These are phyloP conservation scores for Ogataea thermomethanolica DNA, from an alignment of 805 yeast species.

Conservation along the genomic window DNA sequence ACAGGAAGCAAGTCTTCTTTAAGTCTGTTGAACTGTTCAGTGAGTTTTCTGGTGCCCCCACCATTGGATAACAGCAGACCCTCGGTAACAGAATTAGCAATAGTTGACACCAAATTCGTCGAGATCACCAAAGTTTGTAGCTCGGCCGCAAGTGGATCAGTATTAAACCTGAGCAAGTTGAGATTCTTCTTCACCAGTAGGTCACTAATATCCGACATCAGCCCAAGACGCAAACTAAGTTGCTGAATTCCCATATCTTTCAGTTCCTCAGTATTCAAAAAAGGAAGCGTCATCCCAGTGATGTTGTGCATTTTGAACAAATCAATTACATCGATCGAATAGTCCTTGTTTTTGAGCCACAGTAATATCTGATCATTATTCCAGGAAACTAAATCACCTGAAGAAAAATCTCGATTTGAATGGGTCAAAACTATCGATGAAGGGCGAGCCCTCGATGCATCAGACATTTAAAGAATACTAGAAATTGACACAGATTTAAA, in stretches of 20 bases:
- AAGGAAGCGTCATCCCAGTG: slow-evolving; percentile 69
- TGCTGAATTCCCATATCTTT: slow-evolving; percentile 63
- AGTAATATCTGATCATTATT: slow-evolving; percentile 30
- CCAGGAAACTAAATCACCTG: slow-evolving; percentile 28
- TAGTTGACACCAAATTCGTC: slow-evolving; percentile 20
- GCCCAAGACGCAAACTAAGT: slow-evolving; percentile 52
- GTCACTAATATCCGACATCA: slow-evolving; percentile 58
- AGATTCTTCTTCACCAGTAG: slow-evolving; percentile 39
- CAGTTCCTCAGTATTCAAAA: slow-evolving; percentile 65
- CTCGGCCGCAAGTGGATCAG: slow-evolving; percentile 26
- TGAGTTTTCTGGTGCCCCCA: slow-evolving; percentile 35
- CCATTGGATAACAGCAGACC: slow-evolving; percentile 16
- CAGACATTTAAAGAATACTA: slow-evolving; percentile 4
- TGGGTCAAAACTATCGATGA: slow-evolving; percentile 18
- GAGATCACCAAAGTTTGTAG: slow-evolving; percentile 26
- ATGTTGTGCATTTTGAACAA: slow-evolving; percentile 56
- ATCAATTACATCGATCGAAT: slow-evolving; percentile 24
- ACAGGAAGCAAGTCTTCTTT: slow-evolving; percentile 65
- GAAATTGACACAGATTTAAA: not conserved
- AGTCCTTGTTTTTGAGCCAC: slow-evolving; percentile 29
- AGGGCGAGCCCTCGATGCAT: slow-evolving; percentile 13
- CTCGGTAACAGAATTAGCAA: slow-evolving; percentile 25
- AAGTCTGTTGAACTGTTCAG: slow-evolving; percentile 52
- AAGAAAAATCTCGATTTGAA: slow-evolving; percentile 14
- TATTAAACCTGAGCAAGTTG: slow-evolving; percentile 14